Base-by-base conservation (phyloP, 208 protist species). In the Plasmodiophora brassicae region DNA sequence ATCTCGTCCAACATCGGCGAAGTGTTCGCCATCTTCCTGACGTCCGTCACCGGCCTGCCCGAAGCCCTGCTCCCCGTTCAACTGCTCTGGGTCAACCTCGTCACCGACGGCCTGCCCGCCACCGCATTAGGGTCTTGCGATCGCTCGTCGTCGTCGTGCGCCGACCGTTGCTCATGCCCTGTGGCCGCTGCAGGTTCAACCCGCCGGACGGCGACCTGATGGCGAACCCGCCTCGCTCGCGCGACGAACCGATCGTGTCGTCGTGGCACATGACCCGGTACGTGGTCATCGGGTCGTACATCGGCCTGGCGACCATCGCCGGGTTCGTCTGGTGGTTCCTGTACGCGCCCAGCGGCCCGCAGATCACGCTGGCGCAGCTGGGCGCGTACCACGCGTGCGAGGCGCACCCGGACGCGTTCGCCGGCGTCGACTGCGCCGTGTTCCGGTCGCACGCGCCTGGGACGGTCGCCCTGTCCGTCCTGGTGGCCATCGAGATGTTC, bases 1-100 rank as follows among this genome's bases (percentile, higher is more conserved):
- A 97, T 98, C 78, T 44, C 32, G 32, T 98, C 95, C 88, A 98
- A 98, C 93, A 97, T 98, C 88, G 96, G 96, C 85, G 96, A 98
- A 92, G 97, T 46, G n/a, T 53, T 88, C 25, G 89, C 85, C 89
- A 93, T 94, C 88, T 93, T 94, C 72, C 53, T 95, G 41, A 90
- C 91, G 0, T 88, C 90, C 36, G 43, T 93, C 14, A 93, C 95
- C 71, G 96, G 96, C 28, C 85, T 97, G 45, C 97, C 96, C 45
- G 95, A 97, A 88, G 95, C 94, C 45, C 91, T 98, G 1, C 94
- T 94, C 22, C 96, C 88, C 39, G 72, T 89, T 1, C 88, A 89
- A 41, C 78, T 89, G 25, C 46, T 89, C 20, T 89, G 88, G 88
- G 88, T 89, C 0, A 87, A 86, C 36, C 44, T 89, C n/a, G 86